Conservation (phyloP, 2,329 filamentous ascomycete genomes). For the Alternaria longipes region DNA sequence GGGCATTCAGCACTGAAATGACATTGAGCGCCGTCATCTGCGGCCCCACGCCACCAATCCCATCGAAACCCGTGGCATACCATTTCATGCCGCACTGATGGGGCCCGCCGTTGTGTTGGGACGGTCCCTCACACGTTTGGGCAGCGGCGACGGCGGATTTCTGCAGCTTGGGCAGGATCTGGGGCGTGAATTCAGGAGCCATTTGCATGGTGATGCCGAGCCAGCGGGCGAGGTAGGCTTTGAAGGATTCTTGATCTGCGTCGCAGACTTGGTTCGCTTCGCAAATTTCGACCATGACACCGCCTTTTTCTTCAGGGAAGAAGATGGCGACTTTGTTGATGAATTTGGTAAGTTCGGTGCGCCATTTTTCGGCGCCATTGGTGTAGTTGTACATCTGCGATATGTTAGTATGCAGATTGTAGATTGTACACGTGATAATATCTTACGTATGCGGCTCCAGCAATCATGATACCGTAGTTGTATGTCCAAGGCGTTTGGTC, state of each 20-base stretch:
- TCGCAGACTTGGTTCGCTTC: constrained; percentile 54
- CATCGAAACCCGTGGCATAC: constrained; percentile 55
- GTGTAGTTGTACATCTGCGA: constrained; percentile 52
- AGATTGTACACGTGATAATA: background rate
- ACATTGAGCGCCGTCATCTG: constrained; percentile 66
- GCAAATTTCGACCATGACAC: constrained; percentile 56
- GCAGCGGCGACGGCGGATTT: constrained; percentile 65
- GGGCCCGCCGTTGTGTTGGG: constrained; percentile 44
- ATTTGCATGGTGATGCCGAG: constrained; percentile 65
- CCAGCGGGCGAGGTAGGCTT: constrained; percentile 59
- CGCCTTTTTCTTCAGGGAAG: constrained; percentile 47
- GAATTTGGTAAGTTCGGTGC: constrained; percentile 39
- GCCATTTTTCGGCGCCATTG: constrained; percentile 48
- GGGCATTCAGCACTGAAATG: constrained; percentile 57
- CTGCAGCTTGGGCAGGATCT: constrained; percentile 62
- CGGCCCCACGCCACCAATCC: constrained; percentile 62
- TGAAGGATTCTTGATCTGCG: constrained; percentile 56
- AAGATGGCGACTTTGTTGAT: constrained; percentile 49
- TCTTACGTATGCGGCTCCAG: constrained; percentile 45
- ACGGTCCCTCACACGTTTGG: constrained; percentile 60
- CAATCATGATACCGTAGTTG: constrained; percentile 51
- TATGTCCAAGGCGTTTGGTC: constrained; percentile 49
- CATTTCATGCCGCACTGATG: constrained; percentile 56
- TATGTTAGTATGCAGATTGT: constrained; percentile 8
- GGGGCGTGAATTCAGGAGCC: constrained; percentile 63